These are phyloP conservation scores for Escallonia herrerae DNA, from an alignment of 129 eudicot species.

Conservation along the genomic window DNA sequence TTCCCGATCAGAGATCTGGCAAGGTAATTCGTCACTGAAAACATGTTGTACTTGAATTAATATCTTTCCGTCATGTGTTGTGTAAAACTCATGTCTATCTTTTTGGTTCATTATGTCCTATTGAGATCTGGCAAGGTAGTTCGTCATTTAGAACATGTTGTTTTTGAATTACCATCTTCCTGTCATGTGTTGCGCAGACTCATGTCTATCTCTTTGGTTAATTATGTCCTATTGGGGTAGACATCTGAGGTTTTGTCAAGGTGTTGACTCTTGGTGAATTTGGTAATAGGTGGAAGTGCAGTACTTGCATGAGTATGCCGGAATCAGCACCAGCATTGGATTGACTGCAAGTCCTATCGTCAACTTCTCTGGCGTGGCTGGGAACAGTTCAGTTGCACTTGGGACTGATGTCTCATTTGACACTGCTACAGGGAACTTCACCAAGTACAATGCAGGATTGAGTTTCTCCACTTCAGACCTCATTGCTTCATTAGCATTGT, in stretches of 20 bases:
- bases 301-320: neutral
- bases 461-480: slow-evolving; percentile 68
- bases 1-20: slow-evolving; percentile 56
- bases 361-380: slow-evolving; percentile 89
- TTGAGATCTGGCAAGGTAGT: too few relatives aligned
- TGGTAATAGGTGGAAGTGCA: slow-evolving; percentile 1
- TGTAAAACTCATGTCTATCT: too few relatives aligned
- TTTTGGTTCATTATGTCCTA: too few relatives aligned
- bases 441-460: slow-evolving; percentile 73
- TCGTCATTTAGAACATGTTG: too few relatives aligned
- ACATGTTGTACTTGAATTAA: too few relatives aligned
- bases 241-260: too few relatives aligned
- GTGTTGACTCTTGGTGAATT: neutral
- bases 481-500: slow-evolving; percentile 79
- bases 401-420: slow-evolving; percentile 87
- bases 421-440: slow-evolving; percentile 62
- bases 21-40: slow-evolving; percentile 25
- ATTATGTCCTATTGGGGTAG: too few relatives aligned
- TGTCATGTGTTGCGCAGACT: too few relatives aligned
- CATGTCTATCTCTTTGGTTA: too few relatives aligned
- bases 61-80: too few relatives aligned
- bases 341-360: slow-evolving; percentile 78
- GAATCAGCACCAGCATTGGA: slow-evolving; percentile 61
- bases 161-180: too few relatives aligned
- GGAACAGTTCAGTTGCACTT: slow-evolving; percentile 44